Base-by-base conservation (phyloP, 2,329 filamentous ascomycete genomes). In the Nothopassalora personata region DNA sequence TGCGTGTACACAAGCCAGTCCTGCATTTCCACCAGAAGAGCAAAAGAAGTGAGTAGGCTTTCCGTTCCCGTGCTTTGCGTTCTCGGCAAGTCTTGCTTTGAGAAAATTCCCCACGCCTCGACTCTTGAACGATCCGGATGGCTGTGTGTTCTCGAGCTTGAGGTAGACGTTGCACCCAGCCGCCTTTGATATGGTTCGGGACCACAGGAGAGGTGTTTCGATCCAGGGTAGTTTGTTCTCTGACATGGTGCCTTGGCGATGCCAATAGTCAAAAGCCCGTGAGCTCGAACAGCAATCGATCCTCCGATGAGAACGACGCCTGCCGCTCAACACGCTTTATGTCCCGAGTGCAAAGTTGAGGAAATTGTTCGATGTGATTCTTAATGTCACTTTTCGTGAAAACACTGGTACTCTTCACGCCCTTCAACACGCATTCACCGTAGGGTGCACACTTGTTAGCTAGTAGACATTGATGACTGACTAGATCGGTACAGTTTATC, bases 101-200 rank as follows among this genome's bases (percentile, higher is more conserved):
- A 90, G 86, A 71, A 89, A 82, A 72, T 89, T 84, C 53, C 89
- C 89, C 62, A 93, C 84, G 30, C 88, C 89, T 64, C 77, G 71
- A 58, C 88, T 91, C 73, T 95, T 94, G 84, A 95, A 96, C 45
- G 89, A 92, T 63, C 89, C 89, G n/a, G 87, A 88, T 2, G 90
- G 90, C 70, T 96, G 91, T 57, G 91, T 83, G 72, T 89, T 90
- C 68, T 95, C 90, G 62, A 94, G 84, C 74, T 95, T 95, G 68
- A 95, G 85, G 73, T 89, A 90, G 73, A 95, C 84, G 76, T 88
- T 87, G 78, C 89, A 92, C 74, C 88, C 89, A 65, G 87, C 87
- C 63, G 81, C 80, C 63, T 83, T 81, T 49, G 88, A 91, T 48
- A 92, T 79, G 15, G 83, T 77, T 56, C 80, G 78, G 1, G 86